Evolutionary conservation across 176 grass and related monocot genomes (phyloP).

Genomic region (Musa beccarii): DNA sequence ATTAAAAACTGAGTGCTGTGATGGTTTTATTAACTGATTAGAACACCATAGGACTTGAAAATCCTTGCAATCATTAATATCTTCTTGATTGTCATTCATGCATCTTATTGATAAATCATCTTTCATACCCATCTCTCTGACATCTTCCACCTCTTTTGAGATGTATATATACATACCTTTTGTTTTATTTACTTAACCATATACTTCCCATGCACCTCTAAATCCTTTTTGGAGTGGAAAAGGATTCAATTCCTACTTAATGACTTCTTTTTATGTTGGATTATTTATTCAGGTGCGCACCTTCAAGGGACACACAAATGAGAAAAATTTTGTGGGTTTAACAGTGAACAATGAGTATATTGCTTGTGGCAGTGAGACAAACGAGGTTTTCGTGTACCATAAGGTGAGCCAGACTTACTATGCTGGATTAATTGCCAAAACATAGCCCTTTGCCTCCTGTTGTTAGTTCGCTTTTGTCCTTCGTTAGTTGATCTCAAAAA

Average conservation of each 20-base stretch:
- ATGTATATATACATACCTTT: too few relatives aligned
- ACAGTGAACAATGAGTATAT: constrained; percentile 85
- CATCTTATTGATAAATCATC: too few relatives aligned
- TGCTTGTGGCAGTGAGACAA: constrained; percentile 98
- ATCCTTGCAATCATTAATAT: too few relatives aligned
- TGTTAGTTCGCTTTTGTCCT: background rate
- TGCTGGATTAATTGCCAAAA: background rate
- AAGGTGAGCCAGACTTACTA: constrained; percentile 45
- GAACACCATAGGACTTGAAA: too few relatives aligned
- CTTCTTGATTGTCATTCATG: too few relatives aligned
- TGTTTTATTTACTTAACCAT: background rate
- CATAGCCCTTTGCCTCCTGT: background rate
- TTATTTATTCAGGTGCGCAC: constrained; percentile 64
- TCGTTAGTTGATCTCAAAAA: background rate
- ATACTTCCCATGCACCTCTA: background rate
- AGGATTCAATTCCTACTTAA: background rate
- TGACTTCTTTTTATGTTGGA: constrained; percentile 1
- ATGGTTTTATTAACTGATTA: too few relatives aligned
- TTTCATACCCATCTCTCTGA: too few relatives aligned
- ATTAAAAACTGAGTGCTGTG: too few relatives aligned
- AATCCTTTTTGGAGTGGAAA: background rate
- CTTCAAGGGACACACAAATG: constrained; percentile 97
- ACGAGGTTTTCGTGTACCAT: constrained; percentile 94
- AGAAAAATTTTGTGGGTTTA: constrained; percentile 96
- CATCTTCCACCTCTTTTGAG: too few relatives aligned